These are phyloP conservation scores for Beauveria asiatica DNA, from an alignment of 2,329 filamentous ascomycete species.

Conservation along the genomic window DNA sequence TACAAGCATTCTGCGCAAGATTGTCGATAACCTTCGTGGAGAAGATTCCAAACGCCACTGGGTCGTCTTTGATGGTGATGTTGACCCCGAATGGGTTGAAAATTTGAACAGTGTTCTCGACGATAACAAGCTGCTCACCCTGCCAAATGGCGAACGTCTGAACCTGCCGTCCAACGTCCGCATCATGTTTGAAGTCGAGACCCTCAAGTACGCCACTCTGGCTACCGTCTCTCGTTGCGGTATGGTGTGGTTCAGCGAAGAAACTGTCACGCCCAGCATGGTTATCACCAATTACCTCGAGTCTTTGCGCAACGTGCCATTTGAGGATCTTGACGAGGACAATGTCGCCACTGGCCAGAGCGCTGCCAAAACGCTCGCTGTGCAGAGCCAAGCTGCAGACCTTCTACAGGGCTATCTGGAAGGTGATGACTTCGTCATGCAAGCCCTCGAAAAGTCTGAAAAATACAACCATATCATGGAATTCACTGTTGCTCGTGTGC, in stretches of 20 bases:
- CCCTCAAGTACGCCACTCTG: constrained; percentile 89
- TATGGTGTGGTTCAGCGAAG: constrained; percentile 99
- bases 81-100: constrained; percentile 99
- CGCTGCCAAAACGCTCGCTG: constrained; percentile 67
- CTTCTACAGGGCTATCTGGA: constrained; percentile 68
- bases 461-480: constrained; percentile 96
- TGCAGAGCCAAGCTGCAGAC: constrained; percentile 72
- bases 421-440: constrained; percentile 71
- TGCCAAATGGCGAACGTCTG: constrained; percentile 96
- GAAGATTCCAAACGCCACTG: constrained; percentile 96
- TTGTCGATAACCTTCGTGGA: constrained; percentile 95
- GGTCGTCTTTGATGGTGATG: constrained; percentile 99
- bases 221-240: constrained; percentile 99
- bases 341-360: constrained; percentile 66
- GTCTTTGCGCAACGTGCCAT: constrained; percentile 69
- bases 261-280: constrained; percentile 88
- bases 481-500: constrained; percentile 80
- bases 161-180: constrained; percentile 90
- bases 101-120: constrained; percentile 99
- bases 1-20: constrained; percentile 94
- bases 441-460: constrained; percentile 66
- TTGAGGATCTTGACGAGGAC: constrained; percentile 95
- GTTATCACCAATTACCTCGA: constrained; percentile 89
- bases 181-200: constrained; percentile 99
- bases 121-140: constrained; percentile 94